Conservation (phyloP, 2,329 filamentous ascomycete genomes). For the Claviceps pazoutovae region DNA sequence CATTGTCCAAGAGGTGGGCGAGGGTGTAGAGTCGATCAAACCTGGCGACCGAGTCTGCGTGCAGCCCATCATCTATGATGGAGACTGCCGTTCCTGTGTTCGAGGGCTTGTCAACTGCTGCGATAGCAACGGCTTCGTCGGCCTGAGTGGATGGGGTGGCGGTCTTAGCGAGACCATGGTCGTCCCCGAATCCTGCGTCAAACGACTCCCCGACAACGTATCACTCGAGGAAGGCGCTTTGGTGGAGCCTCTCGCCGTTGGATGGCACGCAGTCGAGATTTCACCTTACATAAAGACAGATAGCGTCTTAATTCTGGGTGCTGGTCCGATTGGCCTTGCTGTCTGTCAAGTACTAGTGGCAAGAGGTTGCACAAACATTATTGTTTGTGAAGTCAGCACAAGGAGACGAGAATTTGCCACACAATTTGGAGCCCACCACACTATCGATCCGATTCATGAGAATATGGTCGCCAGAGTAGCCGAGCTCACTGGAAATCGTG, state of each 20-base stretch:
- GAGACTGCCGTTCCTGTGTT: constrained; percentile 39
- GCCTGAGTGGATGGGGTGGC: constrained; percentile 31
- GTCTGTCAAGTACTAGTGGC: constrained; percentile 32
- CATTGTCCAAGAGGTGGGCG: constrained; percentile 42
- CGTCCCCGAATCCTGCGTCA: constrained; percentile 32
- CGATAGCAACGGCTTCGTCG: constrained; percentile 25
- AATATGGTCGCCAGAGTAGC: constrained; percentile 31
- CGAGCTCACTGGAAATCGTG: constrained; percentile 32
- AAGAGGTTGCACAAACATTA: constrained; percentile 31
- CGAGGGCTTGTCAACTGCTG: constrained; percentile 43
- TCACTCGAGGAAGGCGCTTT: constrained; percentile 36
- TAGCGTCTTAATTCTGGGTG: constrained; percentile 34
- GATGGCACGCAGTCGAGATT: constrained; percentile 29
- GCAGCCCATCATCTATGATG: constrained; percentile 45
- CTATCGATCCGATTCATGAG: constrained; percentile 27
- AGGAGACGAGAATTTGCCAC: constrained; percentile 27
- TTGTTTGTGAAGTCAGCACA: constrained; percentile 31
- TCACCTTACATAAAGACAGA: constrained; percentile 25
- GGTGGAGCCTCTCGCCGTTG: constrained; percentile 38
- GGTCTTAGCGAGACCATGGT: constrained; percentile 42
- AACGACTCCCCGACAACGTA: constrained; percentile 36
- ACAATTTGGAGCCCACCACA: constrained; percentile 29
- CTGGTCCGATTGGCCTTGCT: constrained; percentile 34
- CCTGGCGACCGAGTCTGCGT: constrained; percentile 44
- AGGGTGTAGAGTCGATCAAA: constrained; percentile 29